Evolutionary conservation across 345 rosid genomes (phyloP).

Genomic region (Sisymbrium altissimum): DNA sequence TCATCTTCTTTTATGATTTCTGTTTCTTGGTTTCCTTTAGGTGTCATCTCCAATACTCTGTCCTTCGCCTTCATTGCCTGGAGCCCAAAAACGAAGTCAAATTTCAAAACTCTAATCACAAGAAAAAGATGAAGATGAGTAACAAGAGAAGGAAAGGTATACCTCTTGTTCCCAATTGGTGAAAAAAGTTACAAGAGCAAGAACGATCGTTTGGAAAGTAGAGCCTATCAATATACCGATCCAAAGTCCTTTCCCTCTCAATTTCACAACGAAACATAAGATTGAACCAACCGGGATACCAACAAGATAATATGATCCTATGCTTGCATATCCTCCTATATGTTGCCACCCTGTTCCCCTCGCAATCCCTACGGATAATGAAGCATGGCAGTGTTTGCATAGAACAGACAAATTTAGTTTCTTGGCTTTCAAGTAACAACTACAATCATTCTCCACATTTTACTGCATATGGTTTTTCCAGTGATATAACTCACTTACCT

Average conservation of each 20-base stretch:
- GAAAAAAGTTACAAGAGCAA: constrained; percentile 41
- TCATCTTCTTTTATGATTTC: constrained; percentile 12
- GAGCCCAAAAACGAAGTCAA: neutral
- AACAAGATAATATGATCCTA: constrained; percentile 52
- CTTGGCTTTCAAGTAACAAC: neutral
- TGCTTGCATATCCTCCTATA: constrained; percentile 54
- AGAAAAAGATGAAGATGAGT: neutral
- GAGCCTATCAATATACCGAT: constrained; percentile 50
- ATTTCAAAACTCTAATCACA: neutral
- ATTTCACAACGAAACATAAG: constrained; percentile 40
- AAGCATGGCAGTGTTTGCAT: neutral
- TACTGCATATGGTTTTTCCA: neutral
- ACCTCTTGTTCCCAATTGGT: constrained; percentile 66
- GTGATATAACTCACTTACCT: constrained; percentile 22
- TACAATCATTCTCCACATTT: neutral
- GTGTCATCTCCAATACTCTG: constrained; percentile 33
- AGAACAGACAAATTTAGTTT: neutral
- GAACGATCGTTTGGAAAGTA: constrained; percentile 36
- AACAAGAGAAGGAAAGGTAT: neutral
- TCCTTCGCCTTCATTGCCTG: constrained; percentile 40
- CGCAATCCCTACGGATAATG: constrained; percentile 41
- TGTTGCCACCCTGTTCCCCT: constrained; percentile 72
- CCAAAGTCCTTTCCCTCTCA: constrained; percentile 58
- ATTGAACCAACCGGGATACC: constrained; percentile 50
- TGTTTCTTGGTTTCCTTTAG: constrained; percentile 13